These are phyloP conservation scores for Leccinum barrowsii DNA, from an alignment of 768 basidiomycete genomes.

Conservation along the genomic window DNA sequence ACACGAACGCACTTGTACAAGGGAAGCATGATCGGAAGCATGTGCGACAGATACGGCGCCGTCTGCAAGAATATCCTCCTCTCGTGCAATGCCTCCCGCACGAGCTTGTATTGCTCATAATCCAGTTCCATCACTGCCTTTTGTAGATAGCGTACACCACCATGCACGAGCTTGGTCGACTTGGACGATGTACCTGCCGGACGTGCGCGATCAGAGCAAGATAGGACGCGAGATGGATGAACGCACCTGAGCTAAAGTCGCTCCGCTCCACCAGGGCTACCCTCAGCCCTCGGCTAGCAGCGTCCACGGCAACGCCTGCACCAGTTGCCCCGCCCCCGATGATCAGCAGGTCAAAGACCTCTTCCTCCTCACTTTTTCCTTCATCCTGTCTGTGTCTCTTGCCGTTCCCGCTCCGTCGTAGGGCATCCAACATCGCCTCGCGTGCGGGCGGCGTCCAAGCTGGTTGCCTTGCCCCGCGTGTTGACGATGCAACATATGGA, in stretches of 20 bases:
- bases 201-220: not conserved
- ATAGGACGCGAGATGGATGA: not conserved
- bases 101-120: slow-evolving; percentile 95
- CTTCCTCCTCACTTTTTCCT: slow-evolving; percentile 47
- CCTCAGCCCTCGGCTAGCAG: slow-evolving; percentile 84
- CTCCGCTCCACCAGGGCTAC: slow-evolving; percentile 92
- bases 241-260: slow-evolving; percentile 84
- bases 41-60: slow-evolving; percentile 86
- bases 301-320: slow-evolving; percentile 94
- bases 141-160: slow-evolving; percentile 95
- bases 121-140: slow-evolving; percentile 95
- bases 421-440: slow-evolving; percentile 57
- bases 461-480: slow-evolving; percentile 62
- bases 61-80: slow-evolving; percentile 91
- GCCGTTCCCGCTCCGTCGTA: slow-evolving; percentile 28
- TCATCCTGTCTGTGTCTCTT: slow-evolving; percentile 12
- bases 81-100: slow-evolving; percentile 92
- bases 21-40: slow-evolving; percentile 97
- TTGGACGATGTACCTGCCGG: slow-evolving; percentile 88
- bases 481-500: slow-evolving; percentile 53
- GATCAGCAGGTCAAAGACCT: slow-evolving; percentile 76
- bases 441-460: slow-evolving; percentile 76
- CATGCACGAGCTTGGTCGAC: slow-evolving; percentile 97
- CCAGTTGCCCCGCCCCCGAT: slow-evolving; percentile 96
- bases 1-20: slow-evolving; percentile 72